Evolutionary conservation across 2,329 filamentous ascomycete species (phyloP), one percentile per base, ranked within the genome.

Genomic region (Aspergillus aculeatinus): DNA sequence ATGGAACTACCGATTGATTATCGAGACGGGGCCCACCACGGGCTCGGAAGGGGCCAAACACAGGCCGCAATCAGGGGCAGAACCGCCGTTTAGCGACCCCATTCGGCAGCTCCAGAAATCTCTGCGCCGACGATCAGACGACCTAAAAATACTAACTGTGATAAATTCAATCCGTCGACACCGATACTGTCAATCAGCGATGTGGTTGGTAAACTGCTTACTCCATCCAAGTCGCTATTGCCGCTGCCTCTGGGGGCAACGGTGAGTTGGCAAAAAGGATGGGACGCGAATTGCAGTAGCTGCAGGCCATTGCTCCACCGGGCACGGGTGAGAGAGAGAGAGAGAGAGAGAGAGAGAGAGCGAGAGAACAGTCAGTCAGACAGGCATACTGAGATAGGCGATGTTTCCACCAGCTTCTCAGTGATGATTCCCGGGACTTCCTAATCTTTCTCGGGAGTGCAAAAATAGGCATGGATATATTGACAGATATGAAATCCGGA

Each of bases 41-140:
- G 44, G 12, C 51, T 35, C 25, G 27, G 48, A 48, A 47, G 44
- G 44, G 42, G 42, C 42, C 42, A 55, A 55, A 33, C 53, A 47
- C 47, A 44, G 39, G 14, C 39, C 23, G 42, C 53, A 55, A 48
- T 55, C 53, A 55, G 53, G 53, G 53, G 53, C 53, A 25, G 42
- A 33, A 19, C 53, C 47, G 39, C 39, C 39, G 39, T 44, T 44
- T 55, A 23, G 27, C 44, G 53, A 29, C 39, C 53, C 25, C 31
- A 48, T 47, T 31, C 53, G 21, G 48, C 25, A 47, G 42, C 47
- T 55, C 42, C 42, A 47, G 53, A 35, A 55, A 55, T 33, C 53
- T 55, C 53, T 48, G 47, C 53, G 53, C 42, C 39, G 53, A 31
- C 53, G 53, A 55, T 55, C 53, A 55, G 53, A 42, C 53, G 53